These are phyloP conservation scores for Priceomyces medius DNA, from an alignment of 805 yeast genomes.

Conservation along the genomic window DNA sequence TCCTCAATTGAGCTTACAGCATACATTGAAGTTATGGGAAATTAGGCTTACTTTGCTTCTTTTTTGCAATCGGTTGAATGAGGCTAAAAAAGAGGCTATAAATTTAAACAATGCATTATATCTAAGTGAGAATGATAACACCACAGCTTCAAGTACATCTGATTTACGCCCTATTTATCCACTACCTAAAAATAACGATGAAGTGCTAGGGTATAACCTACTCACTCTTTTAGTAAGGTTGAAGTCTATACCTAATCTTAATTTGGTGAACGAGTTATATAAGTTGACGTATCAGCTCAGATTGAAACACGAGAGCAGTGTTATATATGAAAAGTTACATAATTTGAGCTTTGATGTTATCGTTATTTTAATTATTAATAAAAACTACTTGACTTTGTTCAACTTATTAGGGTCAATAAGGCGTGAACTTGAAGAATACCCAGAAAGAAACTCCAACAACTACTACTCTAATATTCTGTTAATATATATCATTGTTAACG, in stretches of 20 bases:
- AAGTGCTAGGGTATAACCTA: constrained; percentile 25
- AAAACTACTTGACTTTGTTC: constrained; percentile 26
- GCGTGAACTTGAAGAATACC: constrained; percentile 15
- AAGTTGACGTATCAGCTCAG: constrained; percentile 40
- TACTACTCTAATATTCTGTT: constrained; percentile 23
- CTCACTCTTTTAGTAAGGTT: constrained; percentile 38
- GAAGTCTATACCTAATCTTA: constrained; percentile 42
- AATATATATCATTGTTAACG: constrained; percentile 15
- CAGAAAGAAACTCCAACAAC: constrained; percentile 5
- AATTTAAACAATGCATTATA: constrained; percentile 36
- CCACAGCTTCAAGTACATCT: constrained; percentile 7
- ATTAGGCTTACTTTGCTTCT: constrained; percentile 30
- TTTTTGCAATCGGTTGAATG: constrained; percentile 27
- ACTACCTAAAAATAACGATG: constrained; percentile 35
- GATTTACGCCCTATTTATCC: constrained; percentile 26
- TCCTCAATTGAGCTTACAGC: constrained; percentile 6
- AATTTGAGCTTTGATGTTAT: constrained; percentile 34
- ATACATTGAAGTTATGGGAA: constrained; percentile 32
- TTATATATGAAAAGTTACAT: constrained; percentile 15
- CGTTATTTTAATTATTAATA: constrained; percentile 28
- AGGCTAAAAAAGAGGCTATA: constrained; percentile 39
- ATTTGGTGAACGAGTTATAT: constrained; percentile 44
- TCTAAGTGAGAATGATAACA: constrained; percentile 25
- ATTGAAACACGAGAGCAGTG: constrained; percentile 14
- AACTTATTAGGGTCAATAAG: constrained; percentile 25